Base-by-base conservation (phyloP, 2,329 filamentous ascomycete genomes). In the Didymella pinodella region DNA sequence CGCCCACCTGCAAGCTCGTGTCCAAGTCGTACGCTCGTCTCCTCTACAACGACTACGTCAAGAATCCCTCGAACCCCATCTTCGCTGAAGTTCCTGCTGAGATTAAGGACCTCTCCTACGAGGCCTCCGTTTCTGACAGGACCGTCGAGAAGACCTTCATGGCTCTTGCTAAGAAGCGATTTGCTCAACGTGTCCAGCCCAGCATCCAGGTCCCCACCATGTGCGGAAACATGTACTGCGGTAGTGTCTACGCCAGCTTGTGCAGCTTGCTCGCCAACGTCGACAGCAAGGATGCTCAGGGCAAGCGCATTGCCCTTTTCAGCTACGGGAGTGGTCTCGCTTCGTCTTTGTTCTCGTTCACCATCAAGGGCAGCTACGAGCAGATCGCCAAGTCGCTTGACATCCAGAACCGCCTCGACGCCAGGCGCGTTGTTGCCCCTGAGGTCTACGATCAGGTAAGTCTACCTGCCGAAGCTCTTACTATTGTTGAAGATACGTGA, bases 211-310 rank as follows among this genome's bases (percentile, higher is more conserved):
- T 83, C 25, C 82, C 82, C 8, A 84, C 82, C 64, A 78, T 80
- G 77, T 84, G 82, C 75, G 82, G 82, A 54, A 84, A 84, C 80
- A 84, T 84, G 82, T 84, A 84, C 79, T 82, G 79, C 63, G 82
- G 79, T 29, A 82, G 80, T 59, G 81, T 84, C 52, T 84, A 83
- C 75, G 78, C 76, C 57, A 82, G 80, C 64, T 76, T 84, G 58
- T 77, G 77, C 68, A 81, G 80, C 49, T 69, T 84, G 57, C 63
- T 84, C 58, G 67, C 76, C 72, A 83, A 83, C 67, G 69, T 83
- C 41, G 70, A 74, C 66, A 79, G 75, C 64, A 74, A 78, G 49
- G 75, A 78, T 20, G 69, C 82, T n/a, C 76, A 80, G 66, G 82
- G 80, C 72, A 83, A 83, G 78, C 79, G 81, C 54, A 73, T 84